Conservation (phyloP, 306 rosid species). For the Bauhinia variegata region DNA sequence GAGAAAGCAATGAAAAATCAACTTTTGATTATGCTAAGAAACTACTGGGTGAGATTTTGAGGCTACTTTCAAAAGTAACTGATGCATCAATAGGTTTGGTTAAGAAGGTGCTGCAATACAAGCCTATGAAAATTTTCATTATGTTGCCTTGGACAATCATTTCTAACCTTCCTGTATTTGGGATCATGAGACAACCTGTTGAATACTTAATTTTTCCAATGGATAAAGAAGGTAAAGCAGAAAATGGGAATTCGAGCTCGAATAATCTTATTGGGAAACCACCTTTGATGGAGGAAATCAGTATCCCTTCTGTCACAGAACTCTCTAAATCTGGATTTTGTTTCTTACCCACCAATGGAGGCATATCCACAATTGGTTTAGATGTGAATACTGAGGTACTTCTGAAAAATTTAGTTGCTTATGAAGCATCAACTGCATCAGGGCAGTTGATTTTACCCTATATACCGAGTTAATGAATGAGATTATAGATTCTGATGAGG, state of each 20-base stretch:
- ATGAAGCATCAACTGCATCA: constrained; percentile 69
- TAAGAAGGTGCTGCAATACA: constrained; percentile 51
- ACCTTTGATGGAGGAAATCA: constrained; percentile 73
- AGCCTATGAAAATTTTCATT: constrained; percentile 49
- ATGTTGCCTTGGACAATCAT: constrained; percentile 73
- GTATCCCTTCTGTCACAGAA: constrained; percentile 69
- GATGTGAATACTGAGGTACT: constrained; percentile 63
- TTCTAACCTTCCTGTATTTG: constrained; percentile 48
- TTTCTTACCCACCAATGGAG: constrained; percentile 57
- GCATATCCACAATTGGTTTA: constrained; percentile 51
- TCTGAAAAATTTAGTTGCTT: constrained; percentile 74
- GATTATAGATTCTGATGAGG: constrained; percentile 75
- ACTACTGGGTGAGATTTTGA: constrained; percentile 42
- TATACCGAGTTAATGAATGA: constrained; percentile 84
- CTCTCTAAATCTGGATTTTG: constrained; percentile 59
- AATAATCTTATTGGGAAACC: constrained; percentile 35
- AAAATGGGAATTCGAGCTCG: constrained; percentile 38
- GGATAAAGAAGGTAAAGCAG: constrained; percentile 32
- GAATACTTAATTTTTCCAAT: constrained; percentile 41
- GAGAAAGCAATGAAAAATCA: constrained; percentile 33
- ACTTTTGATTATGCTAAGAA: constrained; percentile 21
- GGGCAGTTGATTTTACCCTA: constrained; percentile 76
- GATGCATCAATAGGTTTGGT: constrained; percentile 38
- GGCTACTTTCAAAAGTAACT: constrained; percentile 51
- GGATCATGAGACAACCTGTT: constrained; percentile 43